These are phyloP conservation scores for Thelephora terrestris DNA, from an alignment of 1,284 basidiomycete species.

Conservation along the genomic window DNA sequence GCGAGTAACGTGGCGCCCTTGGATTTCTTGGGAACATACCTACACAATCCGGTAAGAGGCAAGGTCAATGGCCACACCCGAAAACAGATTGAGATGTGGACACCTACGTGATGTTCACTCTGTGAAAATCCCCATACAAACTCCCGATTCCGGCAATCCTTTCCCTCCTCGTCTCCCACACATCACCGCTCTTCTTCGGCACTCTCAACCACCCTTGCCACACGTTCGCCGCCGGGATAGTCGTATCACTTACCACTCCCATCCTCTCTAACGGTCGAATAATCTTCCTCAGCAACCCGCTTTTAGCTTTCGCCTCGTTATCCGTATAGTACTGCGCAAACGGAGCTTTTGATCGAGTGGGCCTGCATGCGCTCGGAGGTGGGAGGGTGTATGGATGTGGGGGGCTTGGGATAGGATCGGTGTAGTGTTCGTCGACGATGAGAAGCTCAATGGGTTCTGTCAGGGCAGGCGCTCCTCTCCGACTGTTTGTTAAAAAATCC, in stretches of 20 bases:
- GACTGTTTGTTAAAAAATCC: constrained; percentile 10
- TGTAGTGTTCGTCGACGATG: constrained; percentile 14
- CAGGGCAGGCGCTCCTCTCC: constrained; percentile 12
- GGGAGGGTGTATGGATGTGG: neutral
- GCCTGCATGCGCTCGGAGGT: constrained; percentile 3
- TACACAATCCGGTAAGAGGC: constrained; percentile 4
- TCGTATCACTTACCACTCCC: constrained; percentile 9
- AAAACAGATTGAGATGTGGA: neutral
- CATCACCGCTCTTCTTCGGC: constrained; percentile 5
- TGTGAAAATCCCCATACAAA: constrained; percentile 6
- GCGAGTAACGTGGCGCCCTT: constrained; percentile 19
- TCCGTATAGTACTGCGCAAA: constrained; percentile 5
- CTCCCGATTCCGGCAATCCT: neutral
- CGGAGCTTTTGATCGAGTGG: constrained; percentile 2
- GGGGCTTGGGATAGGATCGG: constrained; percentile 9
- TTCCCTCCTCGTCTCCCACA: neutral
- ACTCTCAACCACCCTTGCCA: constrained; percentile 15
- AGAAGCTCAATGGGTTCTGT: constrained; percentile 14
- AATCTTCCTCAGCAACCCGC: constrained; percentile 7
- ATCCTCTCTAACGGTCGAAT: constrained; percentile 8
- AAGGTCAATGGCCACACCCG: neutral
- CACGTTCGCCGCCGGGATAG: constrained; percentile 6
- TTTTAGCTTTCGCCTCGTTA: neutral
- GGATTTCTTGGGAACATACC: constrained; percentile 16
- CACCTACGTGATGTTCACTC: constrained; percentile 9